Evolutionary conservation across 495 filamentous ascomycete species (phyloP).

Genomic region (Lineolata rhizophorae): DNA sequence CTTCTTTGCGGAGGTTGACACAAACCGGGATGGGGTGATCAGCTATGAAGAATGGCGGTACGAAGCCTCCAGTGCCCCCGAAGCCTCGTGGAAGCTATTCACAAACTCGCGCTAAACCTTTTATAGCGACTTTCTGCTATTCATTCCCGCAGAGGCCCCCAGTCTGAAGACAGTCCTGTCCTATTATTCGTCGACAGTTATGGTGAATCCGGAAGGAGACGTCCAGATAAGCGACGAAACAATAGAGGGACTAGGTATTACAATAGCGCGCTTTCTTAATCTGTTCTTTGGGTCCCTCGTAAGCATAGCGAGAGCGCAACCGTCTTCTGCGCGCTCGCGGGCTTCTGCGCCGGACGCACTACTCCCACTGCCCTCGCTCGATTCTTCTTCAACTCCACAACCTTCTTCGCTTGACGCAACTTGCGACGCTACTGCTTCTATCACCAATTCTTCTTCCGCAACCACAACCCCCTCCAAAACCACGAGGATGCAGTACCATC

Average conservation of each 20-base stretch:
- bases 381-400: too few species aligned
- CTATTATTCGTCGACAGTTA: constrained; percentile 80
- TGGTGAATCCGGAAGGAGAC: constrained; percentile 85
- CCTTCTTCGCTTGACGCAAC: too few species aligned
- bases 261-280: constrained; percentile 49
- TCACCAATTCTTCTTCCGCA: too few species aligned
- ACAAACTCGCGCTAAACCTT: constrained; percentile 2
- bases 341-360: too few species aligned
- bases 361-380: too few species aligned
- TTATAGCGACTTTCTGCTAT: constrained; percentile 76
- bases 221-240: constrained; percentile 74
- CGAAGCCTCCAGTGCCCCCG: constrained; percentile 13
- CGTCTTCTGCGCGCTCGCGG: neutral
- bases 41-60: constrained; percentile 95
- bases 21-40: constrained; percentile 72
- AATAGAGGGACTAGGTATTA: constrained; percentile 90
- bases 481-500: too few species aligned
- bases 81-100: too few species aligned
- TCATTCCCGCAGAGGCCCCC: constrained; percentile 56
- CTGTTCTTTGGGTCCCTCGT: constrained; percentile 45
- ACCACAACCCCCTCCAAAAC: too few species aligned
- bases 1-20: constrained; percentile 80
- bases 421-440: neutral
- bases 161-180: constrained; percentile 69
- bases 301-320: constrained; percentile 20